phyloP scores from a whole-genome alignment of 163 green algal genomes.

The Scenedesmus sp. region DNA sequence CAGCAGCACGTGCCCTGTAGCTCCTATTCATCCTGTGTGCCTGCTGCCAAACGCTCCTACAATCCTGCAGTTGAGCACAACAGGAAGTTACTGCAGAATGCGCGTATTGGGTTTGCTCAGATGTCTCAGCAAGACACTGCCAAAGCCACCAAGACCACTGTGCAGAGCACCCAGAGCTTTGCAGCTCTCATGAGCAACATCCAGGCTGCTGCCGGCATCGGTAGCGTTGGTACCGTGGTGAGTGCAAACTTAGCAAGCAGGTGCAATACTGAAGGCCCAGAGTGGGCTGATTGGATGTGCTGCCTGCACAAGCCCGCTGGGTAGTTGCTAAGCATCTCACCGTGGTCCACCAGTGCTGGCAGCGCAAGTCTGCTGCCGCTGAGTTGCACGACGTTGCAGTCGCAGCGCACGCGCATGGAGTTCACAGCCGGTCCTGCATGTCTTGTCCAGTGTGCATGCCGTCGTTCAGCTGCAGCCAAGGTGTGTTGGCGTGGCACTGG shows the following conservation, averaged over 20 bases:
- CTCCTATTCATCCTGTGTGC: background rate
- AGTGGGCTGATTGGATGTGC: too few relatives aligned
- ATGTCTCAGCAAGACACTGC: background rate
- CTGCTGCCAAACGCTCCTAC: background rate
- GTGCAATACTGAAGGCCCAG: background rate
- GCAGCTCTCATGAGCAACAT: background rate
- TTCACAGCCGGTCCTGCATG: too few relatives aligned
- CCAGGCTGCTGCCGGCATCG: background rate
- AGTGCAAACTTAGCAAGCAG: background rate
- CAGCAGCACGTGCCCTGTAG: too few relatives aligned
- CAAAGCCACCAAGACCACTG: background rate
- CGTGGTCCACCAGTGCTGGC: background rate
- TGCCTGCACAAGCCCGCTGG: background rate
- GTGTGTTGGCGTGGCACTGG: too few relatives aligned
- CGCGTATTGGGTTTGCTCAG: too few relatives aligned
- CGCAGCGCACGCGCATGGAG: too few relatives aligned
- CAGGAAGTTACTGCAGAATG: background rate
- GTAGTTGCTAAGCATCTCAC: background rate
- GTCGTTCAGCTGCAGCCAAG: too few relatives aligned
- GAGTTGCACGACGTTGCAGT: too few relatives aligned
- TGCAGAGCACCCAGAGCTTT: too few relatives aligned
- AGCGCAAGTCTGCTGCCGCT: background rate
- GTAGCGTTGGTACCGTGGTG: background rate
- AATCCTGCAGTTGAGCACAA: background rate
- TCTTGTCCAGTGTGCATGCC: too few relatives aligned